These are phyloP conservation scores for Agrocybe praecox DNA, from an alignment of 768 basidiomycete species.

Conservation along the genomic window DNA sequence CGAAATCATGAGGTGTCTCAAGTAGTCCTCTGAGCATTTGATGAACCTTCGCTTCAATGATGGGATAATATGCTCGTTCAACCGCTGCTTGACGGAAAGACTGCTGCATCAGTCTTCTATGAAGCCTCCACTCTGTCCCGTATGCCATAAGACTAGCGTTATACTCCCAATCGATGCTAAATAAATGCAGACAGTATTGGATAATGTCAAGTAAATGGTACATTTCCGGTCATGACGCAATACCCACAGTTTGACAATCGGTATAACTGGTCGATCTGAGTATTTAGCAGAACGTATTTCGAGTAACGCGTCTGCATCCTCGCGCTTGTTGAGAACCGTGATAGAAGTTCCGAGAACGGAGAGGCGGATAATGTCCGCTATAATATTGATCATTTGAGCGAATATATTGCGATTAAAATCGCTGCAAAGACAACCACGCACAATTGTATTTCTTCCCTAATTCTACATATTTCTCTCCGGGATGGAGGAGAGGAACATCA, in stretches of 20 bases:
- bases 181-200: background rate
- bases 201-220: no score
- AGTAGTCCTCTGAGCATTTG: constrained; percentile 14
- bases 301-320: constrained; percentile 11
- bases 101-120: constrained; percentile 25
- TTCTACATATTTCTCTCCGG: no score
- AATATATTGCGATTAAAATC: no score
- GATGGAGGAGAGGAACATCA: no score
- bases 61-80: constrained; percentile 9
- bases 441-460: constrained; percentile 1
- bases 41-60: constrained; percentile 9
- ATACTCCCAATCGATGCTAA: constrained; percentile 20
- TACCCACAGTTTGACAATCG: constrained; percentile 7
- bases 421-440: background rate
- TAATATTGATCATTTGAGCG: background rate
- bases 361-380: constrained; percentile 4
- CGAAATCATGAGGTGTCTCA: constrained; percentile 9
- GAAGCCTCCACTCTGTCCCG: constrained; percentile 21
- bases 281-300: constrained; percentile 9
- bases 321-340: constrained; percentile 8
- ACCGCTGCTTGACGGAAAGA: constrained; percentile 19
- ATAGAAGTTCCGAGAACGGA: constrained; percentile 3
- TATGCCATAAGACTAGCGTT: constrained; percentile 24
- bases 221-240: no score
- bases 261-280: constrained; percentile 3